Base-by-base conservation (phyloP, 495 filamentous ascomycete genomes). In the Ascodesmis nigricans region DNA sequence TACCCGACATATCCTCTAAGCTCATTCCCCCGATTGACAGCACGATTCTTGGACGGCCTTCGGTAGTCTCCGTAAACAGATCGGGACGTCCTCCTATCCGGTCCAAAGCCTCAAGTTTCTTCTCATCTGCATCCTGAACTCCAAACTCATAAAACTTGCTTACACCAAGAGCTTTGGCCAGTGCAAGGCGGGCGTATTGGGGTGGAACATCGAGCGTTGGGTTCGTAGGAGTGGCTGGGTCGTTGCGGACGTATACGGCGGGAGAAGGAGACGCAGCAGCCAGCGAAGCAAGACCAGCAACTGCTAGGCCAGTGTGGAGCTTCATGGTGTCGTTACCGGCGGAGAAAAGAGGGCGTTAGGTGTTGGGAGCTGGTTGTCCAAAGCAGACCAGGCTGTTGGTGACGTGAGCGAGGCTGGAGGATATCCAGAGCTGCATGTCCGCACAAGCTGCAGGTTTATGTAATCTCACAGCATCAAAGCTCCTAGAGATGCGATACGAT, bases 121-220 rank as follows among this genome's bases (percentile, higher is more conserved):
- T 38, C 8, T 42, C 31, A 13, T 33, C 22, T 17, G 19, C 21
- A 3, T 36, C 34, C 30, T 41, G 46, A 24, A 44, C 24, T 3
- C 39, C 34, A 14, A 49, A 32, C 17, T 41, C 32, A 17, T 49
- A 38, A 32, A 40, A 44, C 9, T 37, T 31, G 3, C 45, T 44
- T 28, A 49, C 38, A 21, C 46, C 46, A 13, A 49, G 46, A 31
- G 30, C 40, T 16, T 50, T 35, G 0, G 45, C 46, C 10, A 49
- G 26, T 17, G 40, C 18, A 9, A 49, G 46, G 9, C 45, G 45
- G 31, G 46, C 43, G 27, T 49, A 35, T 21, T 49, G 36, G 10
- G 41, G 45, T 3, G 46, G 45, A 0, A 45, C 36, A 17, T 43
- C 34, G 10, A 35, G 30, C 21, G 29, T 34, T 38, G 30, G 30